Percentiles rank a stretch among this genome's conserved stretches.
These are phyloP conservation scores for Gillenia trifoliata DNA, from an alignment of 306 rosid genomes.

Conservation along the genomic window DNA sequence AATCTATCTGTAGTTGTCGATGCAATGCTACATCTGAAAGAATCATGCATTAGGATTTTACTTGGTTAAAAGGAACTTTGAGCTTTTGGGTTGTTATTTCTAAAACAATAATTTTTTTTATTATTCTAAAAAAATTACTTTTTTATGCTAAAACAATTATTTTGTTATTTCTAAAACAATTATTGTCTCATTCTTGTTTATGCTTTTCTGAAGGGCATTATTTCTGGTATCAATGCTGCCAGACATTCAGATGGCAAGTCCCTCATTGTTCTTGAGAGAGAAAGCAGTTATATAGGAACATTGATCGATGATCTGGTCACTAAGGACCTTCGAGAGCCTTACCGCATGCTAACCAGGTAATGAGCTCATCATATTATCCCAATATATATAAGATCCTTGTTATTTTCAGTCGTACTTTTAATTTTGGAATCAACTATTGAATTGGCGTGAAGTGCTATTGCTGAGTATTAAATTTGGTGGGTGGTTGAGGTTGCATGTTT, in stretches of 20 bases:
- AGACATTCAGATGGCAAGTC: conserved; percentile 81
- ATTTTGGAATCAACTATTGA: not conserved
- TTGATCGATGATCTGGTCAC: conserved; percentile 74
- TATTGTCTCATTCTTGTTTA: not conserved
- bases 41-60: not conserved
- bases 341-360: conserved; percentile 62
- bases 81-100: conserved; percentile 11
- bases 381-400: not conserved
- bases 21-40: not conserved
- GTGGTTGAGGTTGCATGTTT: not conserved
- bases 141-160: no score
- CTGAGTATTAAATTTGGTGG: not conserved
- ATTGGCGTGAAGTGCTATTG: not conserved
- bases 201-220: conserved; percentile 55
- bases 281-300: conserved; percentile 88
- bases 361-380: conserved; percentile 6
- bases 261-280: conserved; percentile 89
- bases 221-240: conserved; percentile 94
- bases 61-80: not conserved
- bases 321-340: conserved; percentile 63
- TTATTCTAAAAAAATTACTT: no score
- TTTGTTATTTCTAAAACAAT: not conserved
- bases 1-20: not conserved
- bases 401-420: not conserved
- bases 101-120: not conserved